phyloP scores from a whole-genome alignment of 768 basidiomycete genomes.

The Auriscalpium orientale region DNA sequence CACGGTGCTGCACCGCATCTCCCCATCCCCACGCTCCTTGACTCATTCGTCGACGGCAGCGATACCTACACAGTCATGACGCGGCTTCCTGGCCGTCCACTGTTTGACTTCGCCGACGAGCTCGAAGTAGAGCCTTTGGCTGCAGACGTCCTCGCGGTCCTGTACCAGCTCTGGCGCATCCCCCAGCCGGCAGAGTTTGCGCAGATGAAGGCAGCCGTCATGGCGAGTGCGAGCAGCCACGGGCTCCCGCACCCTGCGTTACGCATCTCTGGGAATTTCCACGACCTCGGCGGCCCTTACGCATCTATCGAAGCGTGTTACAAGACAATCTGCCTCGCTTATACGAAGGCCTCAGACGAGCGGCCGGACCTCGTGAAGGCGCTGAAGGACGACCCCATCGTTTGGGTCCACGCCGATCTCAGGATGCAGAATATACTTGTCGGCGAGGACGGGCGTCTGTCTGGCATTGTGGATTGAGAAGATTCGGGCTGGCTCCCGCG shows the following conservation, averaged over 20 bases:
- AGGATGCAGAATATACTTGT: constrained; percentile 18
- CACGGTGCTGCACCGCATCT: constrained; percentile 10
- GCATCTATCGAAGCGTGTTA: constrained; percentile 16
- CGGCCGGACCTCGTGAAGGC: background rate
- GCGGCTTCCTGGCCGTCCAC: constrained; percentile 12
- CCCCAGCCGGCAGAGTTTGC: constrained; percentile 11
- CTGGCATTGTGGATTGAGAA: constrained; percentile 21
- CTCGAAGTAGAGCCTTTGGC: background rate
- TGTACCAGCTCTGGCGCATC: constrained; percentile 16
- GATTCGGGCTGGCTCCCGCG: constrained; percentile 19
- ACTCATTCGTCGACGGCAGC: constrained; percentile 12
- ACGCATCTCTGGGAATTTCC: background rate
- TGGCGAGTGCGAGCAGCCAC: constrained; percentile 20
- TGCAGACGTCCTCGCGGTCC: constrained; percentile 6
- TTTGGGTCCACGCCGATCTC: constrained; percentile 11
- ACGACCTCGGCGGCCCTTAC: constrained; percentile 15
- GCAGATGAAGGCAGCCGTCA: constrained; percentile 9
- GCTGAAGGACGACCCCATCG: background rate
- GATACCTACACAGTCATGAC: constrained; percentile 19
- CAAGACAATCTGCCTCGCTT: background rate
- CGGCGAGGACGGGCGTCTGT: constrained; percentile 13
- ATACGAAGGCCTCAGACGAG: too few species aligned
- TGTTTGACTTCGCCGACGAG: constrained; percentile 5
- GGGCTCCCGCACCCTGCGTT: constrained; percentile 16
- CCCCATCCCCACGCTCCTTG: constrained; percentile 18